Evolutionary conservation across 257 asterid genomes (phyloP).

Genomic region (Oldenlandia corymbosa): DNA sequence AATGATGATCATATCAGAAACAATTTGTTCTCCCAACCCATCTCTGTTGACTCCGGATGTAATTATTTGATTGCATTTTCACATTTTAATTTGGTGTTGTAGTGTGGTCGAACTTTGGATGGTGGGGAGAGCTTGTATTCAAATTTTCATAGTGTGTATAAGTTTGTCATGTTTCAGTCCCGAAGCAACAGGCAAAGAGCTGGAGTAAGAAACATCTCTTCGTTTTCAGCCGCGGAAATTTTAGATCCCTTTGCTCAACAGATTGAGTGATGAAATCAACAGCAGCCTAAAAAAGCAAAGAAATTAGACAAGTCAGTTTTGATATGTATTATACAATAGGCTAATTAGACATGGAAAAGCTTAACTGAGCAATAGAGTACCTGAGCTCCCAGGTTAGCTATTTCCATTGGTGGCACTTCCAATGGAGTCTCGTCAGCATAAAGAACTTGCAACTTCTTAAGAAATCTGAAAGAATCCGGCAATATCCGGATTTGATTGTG

Average conservation of each 20-base stretch:
- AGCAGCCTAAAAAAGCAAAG: constrained; percentile 38
- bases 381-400: constrained; percentile 55
- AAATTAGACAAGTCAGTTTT: constrained; percentile 10
- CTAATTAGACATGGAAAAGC: too few relatives aligned
- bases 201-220: constrained; percentile 36
- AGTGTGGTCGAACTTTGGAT: too few relatives aligned
- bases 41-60: too few relatives aligned
- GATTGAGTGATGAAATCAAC: constrained; percentile 58
- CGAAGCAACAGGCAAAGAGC: constrained; percentile 42
- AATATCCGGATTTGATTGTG: constrained; percentile 54
- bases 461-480: constrained; percentile 68
- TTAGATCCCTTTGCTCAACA: constrained; percentile 37
- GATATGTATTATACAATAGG: background rate
- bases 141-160: too few relatives aligned
- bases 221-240: constrained; percentile 26
- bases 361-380: constrained; percentile 24
- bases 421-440: constrained; percentile 63
- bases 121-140: background rate
- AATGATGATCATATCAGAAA: too few relatives aligned
- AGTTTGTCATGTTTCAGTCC: constrained; percentile 23
- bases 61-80: too few relatives aligned
- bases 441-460: constrained; percentile 44
- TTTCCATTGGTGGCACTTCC: constrained; percentile 62
- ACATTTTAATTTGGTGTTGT: background rate
- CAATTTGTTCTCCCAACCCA: too few relatives aligned